Evolutionary conservation across 225 moss, liverwort and hornwort species (phyloP).

Genomic region (Climacium dendroides): DNA sequence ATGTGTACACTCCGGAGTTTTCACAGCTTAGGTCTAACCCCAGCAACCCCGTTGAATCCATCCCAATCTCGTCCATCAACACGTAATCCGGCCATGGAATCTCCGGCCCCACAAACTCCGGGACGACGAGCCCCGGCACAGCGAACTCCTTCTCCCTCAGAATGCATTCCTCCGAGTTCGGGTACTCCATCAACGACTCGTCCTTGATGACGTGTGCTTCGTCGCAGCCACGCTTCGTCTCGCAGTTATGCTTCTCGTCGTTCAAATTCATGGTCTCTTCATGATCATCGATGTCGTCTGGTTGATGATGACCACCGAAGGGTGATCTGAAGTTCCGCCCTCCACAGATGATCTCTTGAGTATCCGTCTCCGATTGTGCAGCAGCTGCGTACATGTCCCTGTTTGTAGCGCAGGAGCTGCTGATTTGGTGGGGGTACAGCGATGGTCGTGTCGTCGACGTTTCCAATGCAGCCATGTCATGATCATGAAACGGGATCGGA

Average conservation of each 20-base stretch:
- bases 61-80: conserved; percentile 21
- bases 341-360: not conserved
- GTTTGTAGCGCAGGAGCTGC: conserved; percentile 12
- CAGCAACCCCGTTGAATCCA: conserved; percentile 16
- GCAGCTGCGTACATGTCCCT: conserved; percentile 11
- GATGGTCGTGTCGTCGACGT: not conserved
- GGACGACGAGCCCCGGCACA: not conserved
- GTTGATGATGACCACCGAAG: not conserved
- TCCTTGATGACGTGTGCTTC: not conserved
- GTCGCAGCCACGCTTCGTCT: not conserved
- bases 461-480: not conserved
- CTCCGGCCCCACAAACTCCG: conserved; percentile 1
- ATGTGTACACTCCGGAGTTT: conserved; percentile 28
- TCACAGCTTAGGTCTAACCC: conserved; percentile 36
- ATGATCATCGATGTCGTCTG: not conserved
- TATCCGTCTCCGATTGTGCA: not conserved
- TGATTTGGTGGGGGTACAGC: not conserved
- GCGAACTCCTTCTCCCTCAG: conserved; percentile 12
- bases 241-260: not conserved
- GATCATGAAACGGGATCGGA: not conserved
- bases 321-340: not conserved
- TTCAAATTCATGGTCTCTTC: conserved; percentile 2
- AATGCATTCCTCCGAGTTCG: not conserved
- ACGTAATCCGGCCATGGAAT: conserved; percentile 31
- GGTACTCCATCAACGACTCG: not conserved